Evolutionary conservation across 1,139 yeast genomes (phyloP).

Genomic region (Pichia sp.): DNA sequence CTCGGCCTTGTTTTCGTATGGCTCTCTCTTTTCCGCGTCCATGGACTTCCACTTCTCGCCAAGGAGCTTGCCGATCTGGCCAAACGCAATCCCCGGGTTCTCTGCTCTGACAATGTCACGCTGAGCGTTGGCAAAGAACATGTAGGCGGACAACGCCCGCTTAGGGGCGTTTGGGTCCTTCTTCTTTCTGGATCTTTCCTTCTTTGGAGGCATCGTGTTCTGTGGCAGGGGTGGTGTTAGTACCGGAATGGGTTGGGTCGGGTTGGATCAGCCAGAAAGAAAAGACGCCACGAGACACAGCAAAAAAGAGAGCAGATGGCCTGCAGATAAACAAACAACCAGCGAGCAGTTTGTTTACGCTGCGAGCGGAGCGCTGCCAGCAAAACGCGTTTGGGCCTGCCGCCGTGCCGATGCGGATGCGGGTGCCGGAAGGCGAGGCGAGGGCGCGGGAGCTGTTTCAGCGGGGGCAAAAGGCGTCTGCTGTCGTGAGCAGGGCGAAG

Average conservation of each 20-base stretch:
- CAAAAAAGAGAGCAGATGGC: neutral
- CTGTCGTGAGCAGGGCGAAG: neutral
- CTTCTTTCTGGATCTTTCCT: conserved; percentile 29
- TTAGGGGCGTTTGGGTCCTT: conserved; percentile 97
- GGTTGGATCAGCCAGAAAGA: no score
- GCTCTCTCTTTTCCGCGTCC: conserved; percentile 72
- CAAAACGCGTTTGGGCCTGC: neutral
- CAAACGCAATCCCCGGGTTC: conserved; percentile 90
- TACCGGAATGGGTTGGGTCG: neutral
- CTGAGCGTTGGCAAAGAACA: conserved; percentile 97
- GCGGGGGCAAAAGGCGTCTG: conserved; percentile 7
- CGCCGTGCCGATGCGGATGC: neutral
- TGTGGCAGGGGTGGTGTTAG: conserved; percentile 2
- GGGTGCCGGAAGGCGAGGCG: no score
- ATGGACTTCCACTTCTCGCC: conserved; percentile 97
- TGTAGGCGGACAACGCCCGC: conserved; percentile 96
- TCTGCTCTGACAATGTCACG: conserved; percentile 93
- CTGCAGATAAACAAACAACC: neutral
- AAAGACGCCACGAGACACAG: neutral
- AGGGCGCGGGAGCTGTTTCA: no score
- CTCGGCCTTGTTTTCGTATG: conserved; percentile 89
- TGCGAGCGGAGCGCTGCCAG: neutral
- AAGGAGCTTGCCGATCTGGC: conserved; percentile 85
- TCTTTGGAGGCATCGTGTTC: conserved; percentile 22
- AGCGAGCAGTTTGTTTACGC: no score